Conservation (phyloP, 139 green algal species). For the Spirogloea muscicola region DNA sequence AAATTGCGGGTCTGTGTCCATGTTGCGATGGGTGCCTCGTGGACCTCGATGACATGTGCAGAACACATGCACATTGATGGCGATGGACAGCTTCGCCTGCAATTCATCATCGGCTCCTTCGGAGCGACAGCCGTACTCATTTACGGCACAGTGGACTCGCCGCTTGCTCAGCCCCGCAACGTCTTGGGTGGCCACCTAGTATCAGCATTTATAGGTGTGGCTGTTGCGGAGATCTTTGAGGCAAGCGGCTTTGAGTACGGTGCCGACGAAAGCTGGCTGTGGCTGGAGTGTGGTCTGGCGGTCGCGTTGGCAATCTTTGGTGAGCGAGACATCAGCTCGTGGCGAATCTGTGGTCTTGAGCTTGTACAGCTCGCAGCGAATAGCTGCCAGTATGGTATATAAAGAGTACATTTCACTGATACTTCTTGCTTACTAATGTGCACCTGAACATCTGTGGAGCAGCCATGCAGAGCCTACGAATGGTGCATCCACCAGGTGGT, state of each 20-base stretch:
- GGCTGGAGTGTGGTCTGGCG: slow-evolving; percentile 25
- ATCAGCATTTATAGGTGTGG: slow-evolving; percentile 14
- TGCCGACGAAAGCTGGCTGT: background rate
- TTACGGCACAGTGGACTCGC: slow-evolving; percentile 31
- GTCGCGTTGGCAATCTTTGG: slow-evolving; percentile 26
- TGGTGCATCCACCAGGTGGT: slow-evolving; percentile 26
- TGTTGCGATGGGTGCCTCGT: no score
- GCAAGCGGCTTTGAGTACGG: slow-evolving; percentile 1
- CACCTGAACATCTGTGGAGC: no score
- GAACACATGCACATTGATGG: background rate
- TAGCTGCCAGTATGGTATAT: no score
- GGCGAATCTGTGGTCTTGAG: no score
- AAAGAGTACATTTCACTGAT: no score
- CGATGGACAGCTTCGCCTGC: no score
- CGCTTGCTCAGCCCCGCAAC: slow-evolving; percentile 29
- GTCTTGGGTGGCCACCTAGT: slow-evolving; percentile 4
- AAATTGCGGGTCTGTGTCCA: no score
- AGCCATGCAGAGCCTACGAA: slow-evolving; percentile 24
- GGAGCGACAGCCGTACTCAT: slow-evolving; percentile 31
- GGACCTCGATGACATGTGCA: no score
- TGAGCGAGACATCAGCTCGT: no score
- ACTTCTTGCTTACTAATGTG: no score
- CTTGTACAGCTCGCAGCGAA: no score
- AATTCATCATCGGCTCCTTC: slow-evolving; percentile 39
- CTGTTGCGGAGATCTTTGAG: slow-evolving; percentile 24